phyloP scores from a whole-genome alignment of 2,329 filamentous ascomycete species.

The Bipolaris zeicola region DNA sequence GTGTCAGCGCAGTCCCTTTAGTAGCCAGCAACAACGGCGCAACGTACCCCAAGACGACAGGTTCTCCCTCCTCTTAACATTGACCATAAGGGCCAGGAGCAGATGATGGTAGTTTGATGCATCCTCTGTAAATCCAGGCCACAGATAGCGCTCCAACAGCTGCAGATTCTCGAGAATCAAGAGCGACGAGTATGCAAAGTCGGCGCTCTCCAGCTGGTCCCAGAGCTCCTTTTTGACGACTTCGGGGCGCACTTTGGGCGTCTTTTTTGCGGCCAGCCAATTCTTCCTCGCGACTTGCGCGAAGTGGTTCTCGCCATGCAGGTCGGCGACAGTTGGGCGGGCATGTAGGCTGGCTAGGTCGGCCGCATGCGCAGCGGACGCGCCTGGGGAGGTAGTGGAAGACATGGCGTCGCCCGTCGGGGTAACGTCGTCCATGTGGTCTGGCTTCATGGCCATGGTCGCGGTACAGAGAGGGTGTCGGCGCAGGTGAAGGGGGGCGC shows the following conservation, averaged over 20 bases:
- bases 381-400: conserved; percentile 23
- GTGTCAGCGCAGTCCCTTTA: conserved; percentile 39
- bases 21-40: conserved; percentile 5
- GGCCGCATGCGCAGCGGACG: conserved; percentile 28
- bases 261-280: conserved; percentile 74
- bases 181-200: conserved; percentile 77
- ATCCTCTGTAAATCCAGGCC: conserved; percentile 89
- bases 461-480: conserved; percentile 10
- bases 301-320: conserved; percentile 70
- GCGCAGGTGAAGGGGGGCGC: conserved; percentile 23
- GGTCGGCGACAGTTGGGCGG: conserved; percentile 69
- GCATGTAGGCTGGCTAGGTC: conserved; percentile 39
- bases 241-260: conserved; percentile 74
- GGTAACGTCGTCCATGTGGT: conserved; percentile 36
- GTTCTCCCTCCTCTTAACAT: conserved; percentile 85
- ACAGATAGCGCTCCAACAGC: conserved; percentile 88
- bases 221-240: conserved; percentile 87
- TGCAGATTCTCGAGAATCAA: conserved; percentile 88
- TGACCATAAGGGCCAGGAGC: conserved; percentile 81
- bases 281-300: conserved; percentile 77
- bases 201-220: conserved; percentile 82
- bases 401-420: conserved; percentile 17
- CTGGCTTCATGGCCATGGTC: conserved; percentile 14
- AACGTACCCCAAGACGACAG: conserved; percentile 83
- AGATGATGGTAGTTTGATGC: conserved; percentile 91